Evolutionary conservation across 371 early-diverging fungal species (phyloP).

Genomic region (Phascolomyces articulosus): DNA sequence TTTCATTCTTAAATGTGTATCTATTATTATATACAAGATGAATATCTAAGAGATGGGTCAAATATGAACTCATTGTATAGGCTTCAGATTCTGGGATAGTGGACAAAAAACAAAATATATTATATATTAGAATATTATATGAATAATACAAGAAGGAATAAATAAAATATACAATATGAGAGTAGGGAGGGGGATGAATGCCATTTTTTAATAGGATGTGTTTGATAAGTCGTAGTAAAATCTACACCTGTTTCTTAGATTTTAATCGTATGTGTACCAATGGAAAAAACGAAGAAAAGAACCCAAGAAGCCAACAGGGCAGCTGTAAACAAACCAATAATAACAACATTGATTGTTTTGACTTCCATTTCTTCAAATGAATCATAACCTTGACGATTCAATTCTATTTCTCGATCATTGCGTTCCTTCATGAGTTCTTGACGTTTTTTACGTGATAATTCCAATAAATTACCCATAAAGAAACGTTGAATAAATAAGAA

Average conservation of each 20-base stretch:
- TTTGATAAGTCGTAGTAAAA: too few relatives aligned
- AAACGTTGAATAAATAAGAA: constrained; percentile 35
- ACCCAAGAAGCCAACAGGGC: neutral
- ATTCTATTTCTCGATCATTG: constrained; percentile 35
- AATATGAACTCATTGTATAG: too few relatives aligned
- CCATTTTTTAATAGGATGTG: too few relatives aligned
- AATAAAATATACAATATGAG: too few relatives aligned
- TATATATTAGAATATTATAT: too few relatives aligned
- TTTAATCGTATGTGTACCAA: neutral
- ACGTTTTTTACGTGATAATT: constrained; percentile 33
- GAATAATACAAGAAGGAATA: too few relatives aligned
- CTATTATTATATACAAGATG: too few relatives aligned
- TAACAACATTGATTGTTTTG: constrained; percentile 5
- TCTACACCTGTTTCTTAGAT: neutral
- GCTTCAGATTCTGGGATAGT: too few relatives aligned
- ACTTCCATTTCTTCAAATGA: constrained; percentile 28
- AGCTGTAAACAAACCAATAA: constrained; percentile 25
- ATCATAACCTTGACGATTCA: constrained; percentile 37
- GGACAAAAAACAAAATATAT: too few relatives aligned
- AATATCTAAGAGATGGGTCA: too few relatives aligned
- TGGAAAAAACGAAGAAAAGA: neutral
- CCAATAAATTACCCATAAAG: constrained; percentile 32
- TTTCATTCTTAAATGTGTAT: too few relatives aligned
- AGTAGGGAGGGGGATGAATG: too few relatives aligned
- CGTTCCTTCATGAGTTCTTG: constrained; percentile 37